phyloP scores from a whole-genome alignment of 2,329 filamentous ascomycete species.

The Colletotrichum destructivum region DNA sequence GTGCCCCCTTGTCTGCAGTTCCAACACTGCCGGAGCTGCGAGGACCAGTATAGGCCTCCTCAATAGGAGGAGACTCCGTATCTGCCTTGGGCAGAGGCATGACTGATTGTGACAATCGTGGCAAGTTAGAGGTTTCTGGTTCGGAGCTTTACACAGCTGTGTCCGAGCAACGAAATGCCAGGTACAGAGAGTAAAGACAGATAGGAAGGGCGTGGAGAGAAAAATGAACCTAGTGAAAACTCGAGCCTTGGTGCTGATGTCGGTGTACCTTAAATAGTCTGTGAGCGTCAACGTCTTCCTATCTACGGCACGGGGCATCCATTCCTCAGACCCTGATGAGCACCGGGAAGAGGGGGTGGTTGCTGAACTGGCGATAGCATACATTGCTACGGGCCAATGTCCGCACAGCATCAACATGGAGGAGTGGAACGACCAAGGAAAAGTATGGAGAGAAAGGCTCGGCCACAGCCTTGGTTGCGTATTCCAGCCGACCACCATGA shows the following conservation, averaged over 20 bases:
- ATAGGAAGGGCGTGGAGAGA: constrained; percentile 15
- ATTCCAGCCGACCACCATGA: constrained; percentile 6
- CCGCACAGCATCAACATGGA: constrained; percentile 13
- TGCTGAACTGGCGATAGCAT: constrained; percentile 4
- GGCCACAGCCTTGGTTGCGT: constrained; percentile 6
- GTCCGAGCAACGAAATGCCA: neutral
- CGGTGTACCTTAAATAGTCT: constrained; percentile 5
- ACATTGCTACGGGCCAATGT: constrained; percentile 27
- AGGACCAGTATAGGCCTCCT: constrained; percentile 1
- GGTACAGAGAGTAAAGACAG: too few species aligned
- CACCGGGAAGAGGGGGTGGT: constrained; percentile 20
- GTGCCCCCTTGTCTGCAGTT: constrained; percentile 15
- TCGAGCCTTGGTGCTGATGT: neutral
- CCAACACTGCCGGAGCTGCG: constrained; percentile 24
- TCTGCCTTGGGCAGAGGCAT: constrained; percentile 35
- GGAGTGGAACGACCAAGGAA: constrained; percentile 38
- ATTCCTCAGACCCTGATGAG: neutral
- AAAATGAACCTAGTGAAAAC: neutral
- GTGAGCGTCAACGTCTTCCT: neutral
- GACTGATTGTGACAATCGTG: neutral
- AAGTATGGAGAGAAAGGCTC: constrained; percentile 6
- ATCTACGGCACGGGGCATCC: neutral
- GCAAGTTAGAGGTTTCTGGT: too few species aligned
- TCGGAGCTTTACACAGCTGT: neutral
- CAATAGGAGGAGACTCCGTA: constrained; percentile 27